These are phyloP conservation scores for Pachysolen tannophilus DNA, from an alignment of 805 yeast genomes.

Conservation along the genomic window DNA sequence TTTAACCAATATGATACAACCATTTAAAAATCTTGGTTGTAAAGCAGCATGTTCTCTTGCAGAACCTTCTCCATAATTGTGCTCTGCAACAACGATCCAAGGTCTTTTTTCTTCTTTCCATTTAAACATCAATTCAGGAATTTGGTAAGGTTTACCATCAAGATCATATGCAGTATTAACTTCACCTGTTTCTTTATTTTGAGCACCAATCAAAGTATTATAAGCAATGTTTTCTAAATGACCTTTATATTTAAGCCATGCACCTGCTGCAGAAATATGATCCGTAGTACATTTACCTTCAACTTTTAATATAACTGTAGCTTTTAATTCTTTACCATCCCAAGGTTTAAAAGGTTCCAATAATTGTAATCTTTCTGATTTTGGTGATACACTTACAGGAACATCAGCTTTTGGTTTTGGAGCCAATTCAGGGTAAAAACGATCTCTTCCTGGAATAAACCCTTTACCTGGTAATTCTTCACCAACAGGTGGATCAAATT, in stretches of 20 bases:
- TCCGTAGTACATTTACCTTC: slow-evolving; percentile 98
- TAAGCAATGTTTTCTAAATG: slow-evolving; percentile 92
- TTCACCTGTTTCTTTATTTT: slow-evolving; percentile 93
- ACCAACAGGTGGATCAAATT: slow-evolving; percentile 81
- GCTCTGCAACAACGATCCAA: slow-evolving; percentile 96
- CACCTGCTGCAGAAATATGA: slow-evolving; percentile 98
- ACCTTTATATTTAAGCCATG: slow-evolving; percentile 97
- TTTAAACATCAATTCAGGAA: slow-evolving; percentile 94
- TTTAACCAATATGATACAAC: slow-evolving; percentile 78
- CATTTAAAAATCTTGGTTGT: slow-evolving; percentile 92
- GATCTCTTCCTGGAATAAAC: slow-evolving; percentile 75
- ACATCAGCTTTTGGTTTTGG: slow-evolving; percentile 49
- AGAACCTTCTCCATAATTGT: slow-evolving; percentile 98
- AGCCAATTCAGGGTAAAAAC: slow-evolving; percentile 48
- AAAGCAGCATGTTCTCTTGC: slow-evolving; percentile 99
- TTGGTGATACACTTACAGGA: slow-evolving; percentile 54
- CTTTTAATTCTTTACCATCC: slow-evolving; percentile 75
- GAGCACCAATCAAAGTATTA: slow-evolving; percentile 95
- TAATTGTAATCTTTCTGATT: slow-evolving; percentile 86
- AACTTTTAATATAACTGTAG: slow-evolving; percentile 77
- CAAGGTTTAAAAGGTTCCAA: slow-evolving; percentile 84
- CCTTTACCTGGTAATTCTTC: slow-evolving; percentile 86
- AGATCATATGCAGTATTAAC: slow-evolving; percentile 85
- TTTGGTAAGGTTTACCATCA: slow-evolving; percentile 68
- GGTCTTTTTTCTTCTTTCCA: slow-evolving; percentile 83